phyloP scores from a whole-genome alignment of 257 asterid species.

The Solanum verrucosum region DNA sequence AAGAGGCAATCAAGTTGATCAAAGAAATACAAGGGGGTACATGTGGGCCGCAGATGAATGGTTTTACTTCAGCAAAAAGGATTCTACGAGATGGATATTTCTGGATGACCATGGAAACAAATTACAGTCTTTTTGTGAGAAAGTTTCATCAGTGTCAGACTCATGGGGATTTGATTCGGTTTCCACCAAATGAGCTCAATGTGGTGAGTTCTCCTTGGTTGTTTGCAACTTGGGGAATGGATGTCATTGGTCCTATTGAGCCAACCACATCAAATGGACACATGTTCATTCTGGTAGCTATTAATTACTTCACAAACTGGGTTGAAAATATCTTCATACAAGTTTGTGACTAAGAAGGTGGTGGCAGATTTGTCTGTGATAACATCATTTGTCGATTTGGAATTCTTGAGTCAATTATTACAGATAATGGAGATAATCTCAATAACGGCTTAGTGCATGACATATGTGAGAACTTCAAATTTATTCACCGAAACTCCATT shows the following conservation, averaged over 20 bases:
- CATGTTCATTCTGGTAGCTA: not conserved
- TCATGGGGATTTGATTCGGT: not conserved
- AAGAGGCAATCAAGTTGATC: not conserved
- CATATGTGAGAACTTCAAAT: too few relatives aligned
- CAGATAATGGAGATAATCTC: too few relatives aligned
- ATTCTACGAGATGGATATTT: not conserved
- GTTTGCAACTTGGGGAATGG: not conserved
- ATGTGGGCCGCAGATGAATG: not conserved
- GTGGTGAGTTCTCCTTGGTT: not conserved
- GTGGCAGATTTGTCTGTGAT: too few relatives aligned
- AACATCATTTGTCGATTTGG: too few relatives aligned
- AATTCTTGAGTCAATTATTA: too few relatives aligned
- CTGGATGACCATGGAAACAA: not conserved
- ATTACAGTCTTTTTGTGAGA: too few relatives aligned
- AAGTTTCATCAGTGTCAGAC: not conserved
- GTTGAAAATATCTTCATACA: too few relatives aligned
- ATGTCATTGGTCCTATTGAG: not conserved
- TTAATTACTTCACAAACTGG: too few relatives aligned
- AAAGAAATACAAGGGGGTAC: not conserved
- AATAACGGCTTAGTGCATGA: too few relatives aligned
- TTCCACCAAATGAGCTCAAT: not conserved
- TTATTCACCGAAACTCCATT: too few relatives aligned
- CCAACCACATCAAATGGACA: not conserved
- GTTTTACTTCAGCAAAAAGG: too few relatives aligned
- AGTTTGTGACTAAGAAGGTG: too few relatives aligned